These are phyloP conservation scores for Sporothrix dimorphospora DNA, from an alignment of 2,329 filamentous ascomycete species.

Conservation along the genomic window DNA sequence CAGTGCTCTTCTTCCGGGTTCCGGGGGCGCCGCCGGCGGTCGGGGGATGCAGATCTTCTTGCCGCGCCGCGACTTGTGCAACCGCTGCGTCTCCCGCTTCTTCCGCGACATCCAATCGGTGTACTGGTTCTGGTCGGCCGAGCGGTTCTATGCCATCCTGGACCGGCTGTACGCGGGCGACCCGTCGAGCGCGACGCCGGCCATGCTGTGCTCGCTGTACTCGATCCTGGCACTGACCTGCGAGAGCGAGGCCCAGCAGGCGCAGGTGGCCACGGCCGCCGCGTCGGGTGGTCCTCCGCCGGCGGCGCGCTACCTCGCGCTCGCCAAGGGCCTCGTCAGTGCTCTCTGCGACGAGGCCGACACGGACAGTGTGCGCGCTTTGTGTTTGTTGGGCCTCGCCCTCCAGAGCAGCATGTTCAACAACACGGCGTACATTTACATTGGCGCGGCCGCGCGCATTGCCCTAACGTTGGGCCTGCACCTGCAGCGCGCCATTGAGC, in stretches of 20 bases:
- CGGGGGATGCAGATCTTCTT: slow-evolving; percentile 35
- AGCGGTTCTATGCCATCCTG: slow-evolving; percentile 37
- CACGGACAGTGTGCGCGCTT: slow-evolving; percentile 37
- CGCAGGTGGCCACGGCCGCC: not conserved
- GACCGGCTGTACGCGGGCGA: slow-evolving; percentile 38
- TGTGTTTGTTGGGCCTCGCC: slow-evolving; percentile 37
- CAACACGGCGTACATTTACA: slow-evolving; percentile 38
- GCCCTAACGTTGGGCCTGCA: slow-evolving; percentile 38
- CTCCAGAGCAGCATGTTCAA: slow-evolving; percentile 37
- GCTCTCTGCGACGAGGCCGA: slow-evolving; percentile 38
- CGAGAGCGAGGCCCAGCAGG: slow-evolving; percentile 36
- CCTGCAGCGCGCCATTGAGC: slow-evolving; percentile 34
- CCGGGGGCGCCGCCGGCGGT: not conserved
- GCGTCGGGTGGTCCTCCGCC: slow-evolving; percentile 21
- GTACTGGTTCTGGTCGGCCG: slow-evolving; percentile 39
- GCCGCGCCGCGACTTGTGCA: slow-evolving; percentile 38
- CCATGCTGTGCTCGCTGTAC: slow-evolving; percentile 38
- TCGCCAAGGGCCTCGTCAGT: slow-evolving; percentile 37
- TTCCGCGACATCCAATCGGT: slow-evolving; percentile 39
- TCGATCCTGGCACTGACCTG: slow-evolving; percentile 38
- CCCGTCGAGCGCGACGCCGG: slow-evolving; percentile 34
- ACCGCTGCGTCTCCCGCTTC: slow-evolving; percentile 38
- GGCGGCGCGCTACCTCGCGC: slow-evolving; percentile 35
- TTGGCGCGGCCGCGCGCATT: slow-evolving; percentile 37
- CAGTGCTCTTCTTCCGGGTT: not conserved